phyloP scores from a whole-genome alignment of 75 land plant genomes.

The Larix kaempferi region DNA sequence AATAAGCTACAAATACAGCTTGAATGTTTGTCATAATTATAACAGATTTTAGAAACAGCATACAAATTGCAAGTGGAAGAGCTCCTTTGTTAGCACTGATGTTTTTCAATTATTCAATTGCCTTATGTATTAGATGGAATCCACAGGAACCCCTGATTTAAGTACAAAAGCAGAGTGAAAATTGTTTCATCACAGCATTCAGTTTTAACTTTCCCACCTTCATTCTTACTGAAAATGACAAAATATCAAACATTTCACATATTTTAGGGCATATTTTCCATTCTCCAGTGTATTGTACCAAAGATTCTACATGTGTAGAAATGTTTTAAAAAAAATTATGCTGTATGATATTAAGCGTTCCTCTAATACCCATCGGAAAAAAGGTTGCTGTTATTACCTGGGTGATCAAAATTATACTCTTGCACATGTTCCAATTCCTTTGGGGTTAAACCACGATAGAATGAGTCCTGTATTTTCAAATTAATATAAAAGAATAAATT shows the following conservation, averaged over 20 bases:
- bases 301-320: conserved; percentile 3
- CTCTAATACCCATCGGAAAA: neutral
- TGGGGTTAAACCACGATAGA: conserved; percentile 88
- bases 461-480: conserved; percentile 64
- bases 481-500: too few species aligned
- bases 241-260: neutral
- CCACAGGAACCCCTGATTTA: neutral
- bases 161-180: neutral
- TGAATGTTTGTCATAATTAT: neutral
- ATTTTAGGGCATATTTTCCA: neutral
- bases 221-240: neutral
- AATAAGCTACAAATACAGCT: neutral
- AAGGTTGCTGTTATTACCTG: conserved; percentile 46
- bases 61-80: neutral
- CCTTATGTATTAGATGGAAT: neutral
- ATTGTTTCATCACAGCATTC: too few species aligned
- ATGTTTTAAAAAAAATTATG: neutral
- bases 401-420: conserved; percentile 98
- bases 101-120: neutral
- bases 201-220: neutral
- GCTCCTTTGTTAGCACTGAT: neutral
- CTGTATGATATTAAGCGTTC: neutral
- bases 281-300: neutral
- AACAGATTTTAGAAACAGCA: neutral
- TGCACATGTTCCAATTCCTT: conserved; percentile 76